Evolutionary conservation across 1,284 basidiomycete genomes (phyloP).

Genomic region (Binderoboletus segoi): DNA sequence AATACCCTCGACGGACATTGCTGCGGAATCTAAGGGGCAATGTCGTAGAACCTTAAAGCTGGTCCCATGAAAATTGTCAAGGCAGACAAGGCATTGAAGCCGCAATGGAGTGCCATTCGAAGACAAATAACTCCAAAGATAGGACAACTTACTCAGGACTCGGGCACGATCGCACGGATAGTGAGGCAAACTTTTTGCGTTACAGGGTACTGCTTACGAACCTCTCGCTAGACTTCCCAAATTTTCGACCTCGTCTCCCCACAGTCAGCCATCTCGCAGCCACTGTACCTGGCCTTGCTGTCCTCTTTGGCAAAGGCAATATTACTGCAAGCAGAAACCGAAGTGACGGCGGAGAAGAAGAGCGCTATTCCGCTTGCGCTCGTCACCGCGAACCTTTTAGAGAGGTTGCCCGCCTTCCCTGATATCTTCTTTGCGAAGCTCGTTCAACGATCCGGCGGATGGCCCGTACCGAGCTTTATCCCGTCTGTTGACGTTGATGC

Average conservation of each 20-base stretch:
- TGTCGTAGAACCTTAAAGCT: constrained; percentile 64
- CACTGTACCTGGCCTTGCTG: constrained; percentile 76
- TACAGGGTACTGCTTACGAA: constrained; percentile 9
- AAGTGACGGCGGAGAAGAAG: constrained; percentile 87
- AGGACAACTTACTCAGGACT: constrained; percentile 88
- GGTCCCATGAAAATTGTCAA: constrained; percentile 79
- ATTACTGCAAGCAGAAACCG: constrained; percentile 91
- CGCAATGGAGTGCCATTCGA: constrained; percentile 65
- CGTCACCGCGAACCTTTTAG: constrained; percentile 54
- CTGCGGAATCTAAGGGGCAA: constrained; percentile 25
- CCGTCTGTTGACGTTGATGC: constrained; percentile 52
- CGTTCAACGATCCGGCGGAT: constrained; percentile 77
- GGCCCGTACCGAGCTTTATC: constrained; percentile 62
- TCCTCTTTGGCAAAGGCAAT: constrained; percentile 89
- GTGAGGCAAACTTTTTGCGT: constrained; percentile 47
- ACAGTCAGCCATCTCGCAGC: constrained; percentile 41
- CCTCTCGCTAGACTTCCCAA: constrained; percentile 58
- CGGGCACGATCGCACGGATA: constrained; percentile 68
- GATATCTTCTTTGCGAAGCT: constrained; percentile 85
- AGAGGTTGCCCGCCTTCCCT: constrained; percentile 48
- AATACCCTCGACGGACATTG: constrained; percentile 13
- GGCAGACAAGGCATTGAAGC: constrained; percentile 54
- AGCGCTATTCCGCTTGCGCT: constrained; percentile 84
- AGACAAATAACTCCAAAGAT: constrained; percentile 89
- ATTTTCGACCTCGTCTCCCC: constrained; percentile 57